Evolutionary conservation across 805 yeast species (phyloP), one percentile per base, ranked within the genome.

Genomic region (Yarrowia sp.): DNA sequence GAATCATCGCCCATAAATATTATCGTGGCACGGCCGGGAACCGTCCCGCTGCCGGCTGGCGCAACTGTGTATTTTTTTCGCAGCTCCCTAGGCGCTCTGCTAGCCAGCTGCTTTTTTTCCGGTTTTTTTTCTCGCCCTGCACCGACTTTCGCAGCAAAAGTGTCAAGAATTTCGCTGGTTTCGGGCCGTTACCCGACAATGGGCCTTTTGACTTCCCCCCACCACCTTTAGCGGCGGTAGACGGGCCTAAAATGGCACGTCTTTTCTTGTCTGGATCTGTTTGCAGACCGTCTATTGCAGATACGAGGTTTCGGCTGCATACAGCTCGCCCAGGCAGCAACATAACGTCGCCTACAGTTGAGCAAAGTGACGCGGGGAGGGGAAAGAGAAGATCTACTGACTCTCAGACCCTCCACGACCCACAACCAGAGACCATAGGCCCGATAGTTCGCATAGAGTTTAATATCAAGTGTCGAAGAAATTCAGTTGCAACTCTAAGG

Each of bases 171-270:
- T 6, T 16, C 22, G 27, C 27, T 22, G 19, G 44, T 29, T 29
- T 44, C 51, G 51, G 51, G 51, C 51, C 51, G 51, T 44, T 44
- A 44, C 2, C 49, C 49, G 33, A 44, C 49, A 44, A 44, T 27
- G 14, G 42, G 12, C 3, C 42, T 18, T 24, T 41, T n/a, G 46
- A 24, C 46, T 41, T 41, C 29, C 7, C 46, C 46, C 46, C 44
- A 39, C 44, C 41, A 16, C n/a, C 24, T 36, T 35, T 35, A 35
- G 38, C 21, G 27, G 27, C 25, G 25, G 27, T 8, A 14, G 18
- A 12, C 21, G 27, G 19, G 44, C 27, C 44, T 39, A 36, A 36
- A 36, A 18, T 38, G 21, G 42, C 13, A 6, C 13, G 32, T 29
- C n/a, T n/a, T n/a, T n/a, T n/a, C n/a, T n/a, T n/a, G n/a, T n/a